Evolutionary conservation across 345 rosid species (phyloP).

Genomic region (Mangifera indica): DNA sequence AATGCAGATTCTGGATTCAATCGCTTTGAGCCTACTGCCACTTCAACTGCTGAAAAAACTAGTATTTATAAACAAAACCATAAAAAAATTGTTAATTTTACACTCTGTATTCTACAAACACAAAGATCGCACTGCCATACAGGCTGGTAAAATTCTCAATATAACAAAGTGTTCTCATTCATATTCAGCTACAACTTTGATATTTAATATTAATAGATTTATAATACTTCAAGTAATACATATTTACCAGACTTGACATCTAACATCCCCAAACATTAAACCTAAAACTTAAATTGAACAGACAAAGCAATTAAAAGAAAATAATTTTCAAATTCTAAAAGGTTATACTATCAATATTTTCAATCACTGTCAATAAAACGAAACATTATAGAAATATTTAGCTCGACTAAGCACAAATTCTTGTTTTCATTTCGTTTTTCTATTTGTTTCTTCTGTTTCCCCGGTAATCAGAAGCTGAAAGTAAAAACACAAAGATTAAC

Average conservation of each 20-base stretch:
- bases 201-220: no score
- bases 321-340: background rate
- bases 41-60: constrained; percentile 36
- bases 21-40: constrained; percentile 59
- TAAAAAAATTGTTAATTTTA: background rate
- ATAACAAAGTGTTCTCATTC: background rate
- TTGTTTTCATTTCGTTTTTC: background rate
- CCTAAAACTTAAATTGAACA: background rate
- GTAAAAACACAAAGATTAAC: background rate
- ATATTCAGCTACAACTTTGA: background rate
- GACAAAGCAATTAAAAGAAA: background rate
- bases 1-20: constrained; percentile 46
- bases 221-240: no score
- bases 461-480: constrained; percentile 6
- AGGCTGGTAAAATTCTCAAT: no score
- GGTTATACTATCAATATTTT: background rate
- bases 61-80: background rate
- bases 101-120: background rate
- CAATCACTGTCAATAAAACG: background rate
- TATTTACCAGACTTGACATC: background rate
- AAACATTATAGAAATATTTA: background rate
- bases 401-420: background rate
- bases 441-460: background rate
- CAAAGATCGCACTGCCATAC: no score
- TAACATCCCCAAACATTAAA: background rate